phyloP scores from a whole-genome alignment of 2,329 filamentous ascomycete genomes.

The Alternaria burnsii region DNA sequence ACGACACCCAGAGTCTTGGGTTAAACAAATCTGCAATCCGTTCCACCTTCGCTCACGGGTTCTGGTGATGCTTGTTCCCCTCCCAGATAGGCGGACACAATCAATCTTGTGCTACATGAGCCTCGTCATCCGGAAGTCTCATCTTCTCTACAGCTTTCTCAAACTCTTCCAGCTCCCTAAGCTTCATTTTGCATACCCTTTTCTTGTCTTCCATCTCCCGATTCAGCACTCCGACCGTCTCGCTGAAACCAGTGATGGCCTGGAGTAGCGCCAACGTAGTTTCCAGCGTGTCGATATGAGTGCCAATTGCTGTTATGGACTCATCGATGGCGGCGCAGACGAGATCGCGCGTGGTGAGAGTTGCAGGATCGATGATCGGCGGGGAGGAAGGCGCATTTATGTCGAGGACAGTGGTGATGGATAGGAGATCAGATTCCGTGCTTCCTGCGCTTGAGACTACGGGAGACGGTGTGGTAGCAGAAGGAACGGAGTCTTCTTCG shows the following conservation, averaged over 20 bases:
- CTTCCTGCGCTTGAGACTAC: not conserved
- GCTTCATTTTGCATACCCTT: constrained; percentile 16
- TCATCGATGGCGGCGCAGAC: constrained; percentile 21
- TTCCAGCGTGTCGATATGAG: constrained; percentile 26
- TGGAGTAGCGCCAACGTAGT: constrained; percentile 21
- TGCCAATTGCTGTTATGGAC: not conserved
- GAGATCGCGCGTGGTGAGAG: constrained; percentile 17
- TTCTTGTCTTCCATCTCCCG: constrained; percentile 22
- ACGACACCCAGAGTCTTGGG: not conserved
- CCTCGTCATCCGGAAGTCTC: not conserved
- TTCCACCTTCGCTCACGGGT: not conserved
- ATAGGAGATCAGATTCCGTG: not conserved
- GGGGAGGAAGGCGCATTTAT: not conserved
- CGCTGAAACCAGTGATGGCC: constrained; percentile 24
- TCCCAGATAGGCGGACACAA: not conserved
- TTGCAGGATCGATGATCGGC: not conserved
- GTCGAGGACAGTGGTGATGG: not conserved
- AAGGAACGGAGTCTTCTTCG: not conserved
- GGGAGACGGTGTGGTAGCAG: not conserved
- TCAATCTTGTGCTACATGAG: not conserved
- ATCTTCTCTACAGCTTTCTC: constrained; percentile 3
- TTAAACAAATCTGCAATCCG: not conserved
- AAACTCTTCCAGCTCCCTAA: constrained; percentile 16
- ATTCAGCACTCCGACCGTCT: constrained; percentile 18
- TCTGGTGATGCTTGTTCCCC: not conserved